These are phyloP conservation scores for Penicillium cinerascens DNA, from an alignment of 495 filamentous ascomycete genomes.

Conservation along the genomic window DNA sequence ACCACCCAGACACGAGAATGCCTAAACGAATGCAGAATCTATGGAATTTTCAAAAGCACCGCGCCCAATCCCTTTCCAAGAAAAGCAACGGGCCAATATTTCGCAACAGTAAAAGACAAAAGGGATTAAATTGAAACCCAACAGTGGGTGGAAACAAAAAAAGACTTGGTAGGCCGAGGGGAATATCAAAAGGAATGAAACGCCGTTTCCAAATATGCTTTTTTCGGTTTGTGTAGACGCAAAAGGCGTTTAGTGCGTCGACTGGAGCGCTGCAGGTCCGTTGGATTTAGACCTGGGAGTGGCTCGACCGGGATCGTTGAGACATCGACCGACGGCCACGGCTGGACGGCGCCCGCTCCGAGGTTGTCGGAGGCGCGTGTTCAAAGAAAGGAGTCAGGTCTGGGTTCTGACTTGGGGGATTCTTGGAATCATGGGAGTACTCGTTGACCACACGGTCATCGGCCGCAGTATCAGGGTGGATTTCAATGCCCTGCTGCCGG, in stretches of 20 bases:
- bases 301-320: constrained; percentile 38
- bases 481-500: constrained; percentile 49
- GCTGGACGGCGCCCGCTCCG: constrained; percentile 34
- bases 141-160: background rate
- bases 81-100: background rate
- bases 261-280: background rate
- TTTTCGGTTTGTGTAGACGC: constrained; percentile 1
- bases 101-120: background rate
- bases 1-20: background rate
- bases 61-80: too few species aligned
- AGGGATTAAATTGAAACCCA: background rate
- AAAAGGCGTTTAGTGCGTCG: too few species aligned
- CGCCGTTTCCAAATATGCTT: background rate
- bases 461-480: constrained; percentile 54
- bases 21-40: background rate
- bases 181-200: background rate
- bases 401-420: constrained; percentile 58
- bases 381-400: constrained; percentile 53
- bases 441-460: constrained; percentile 54
- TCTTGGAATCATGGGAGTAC: constrained; percentile 36
- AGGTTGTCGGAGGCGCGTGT: constrained; percentile 32
- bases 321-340: constrained; percentile 39
- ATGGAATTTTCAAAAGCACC: background rate
- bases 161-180: background rate
- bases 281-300: constrained; percentile 22